phyloP scores from a whole-genome alignment of 495 filamentous ascomycete genomes.

The Xylaria nigripes region DNA sequence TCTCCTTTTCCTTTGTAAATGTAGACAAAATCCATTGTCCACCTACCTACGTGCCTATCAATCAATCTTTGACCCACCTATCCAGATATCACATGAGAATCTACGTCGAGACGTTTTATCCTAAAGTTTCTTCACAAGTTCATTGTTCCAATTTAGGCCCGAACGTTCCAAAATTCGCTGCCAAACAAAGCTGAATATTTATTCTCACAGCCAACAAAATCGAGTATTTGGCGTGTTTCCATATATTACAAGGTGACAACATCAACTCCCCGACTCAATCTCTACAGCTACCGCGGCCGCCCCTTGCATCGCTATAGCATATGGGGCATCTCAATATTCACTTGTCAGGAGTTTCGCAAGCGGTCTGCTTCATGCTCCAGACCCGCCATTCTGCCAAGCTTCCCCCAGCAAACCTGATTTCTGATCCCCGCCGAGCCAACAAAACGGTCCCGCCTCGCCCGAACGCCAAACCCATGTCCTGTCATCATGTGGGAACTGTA shows the following conservation, averaged over 20 bases:
- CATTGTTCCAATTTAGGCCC: not conserved
- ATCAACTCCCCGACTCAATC: not conserved
- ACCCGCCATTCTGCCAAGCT: conserved; percentile 10
- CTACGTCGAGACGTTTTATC: too few relatives aligned
- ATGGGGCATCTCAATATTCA: not conserved
- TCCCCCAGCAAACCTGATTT: conserved; percentile 10
- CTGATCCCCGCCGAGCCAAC: conserved; percentile 11
- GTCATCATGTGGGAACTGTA: conserved; percentile 16
- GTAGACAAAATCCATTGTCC: too few relatives aligned
- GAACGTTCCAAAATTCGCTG: not conserved
- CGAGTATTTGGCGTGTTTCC: not conserved
- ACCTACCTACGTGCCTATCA: too few relatives aligned
- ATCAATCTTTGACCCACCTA: too few relatives aligned
- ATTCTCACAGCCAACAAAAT: not conserved
- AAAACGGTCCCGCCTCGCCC: conserved; percentile 13
- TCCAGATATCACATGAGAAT: too few relatives aligned
- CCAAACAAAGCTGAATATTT: not conserved
- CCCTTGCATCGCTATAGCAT: not conserved
- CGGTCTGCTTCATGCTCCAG: not conserved
- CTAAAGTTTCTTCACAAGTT: not conserved
- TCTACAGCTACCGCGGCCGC: conserved; percentile 1
- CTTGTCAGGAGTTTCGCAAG: not conserved
- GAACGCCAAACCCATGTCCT: conserved; percentile 25
- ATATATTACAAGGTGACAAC: conserved; percentile 11
- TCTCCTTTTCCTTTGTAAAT: too few relatives aligned